Percentiles rank a stretch among this genome's conserved stretches.
These are phyloP conservation scores for Pouteria glomerata DNA, from an alignment of 148 eudicot genomes.

Conservation along the genomic window DNA sequence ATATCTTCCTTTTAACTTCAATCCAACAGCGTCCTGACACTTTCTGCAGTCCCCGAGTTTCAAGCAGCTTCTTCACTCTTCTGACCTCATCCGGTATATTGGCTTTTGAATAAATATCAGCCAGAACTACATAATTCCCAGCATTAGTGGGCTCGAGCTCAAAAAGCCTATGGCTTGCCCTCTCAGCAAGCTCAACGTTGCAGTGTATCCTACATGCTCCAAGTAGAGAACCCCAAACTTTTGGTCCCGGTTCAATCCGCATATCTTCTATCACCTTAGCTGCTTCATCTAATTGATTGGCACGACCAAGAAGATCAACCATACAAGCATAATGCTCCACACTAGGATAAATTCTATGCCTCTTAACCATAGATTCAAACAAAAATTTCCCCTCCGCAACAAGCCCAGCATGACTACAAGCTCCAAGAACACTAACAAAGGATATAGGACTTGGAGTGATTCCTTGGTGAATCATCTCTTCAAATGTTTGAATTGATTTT, in stretches of 20 bases:
- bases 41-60: conserved; percentile 61
- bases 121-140: conserved; percentile 84
- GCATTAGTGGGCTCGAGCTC: conserved; percentile 88
- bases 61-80: conserved; percentile 55
- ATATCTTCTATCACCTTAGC: conserved; percentile 57
- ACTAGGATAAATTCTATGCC: conserved; percentile 52
- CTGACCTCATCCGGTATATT: conserved; percentile 77
- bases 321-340: conserved; percentile 88
- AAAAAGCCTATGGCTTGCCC: conserved; percentile 65
- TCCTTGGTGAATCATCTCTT: conserved; percentile 58
- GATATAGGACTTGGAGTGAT: conserved; percentile 65
- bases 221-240: conserved; percentile 87
- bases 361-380: conserved; percentile 58
- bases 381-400: conserved; percentile 60
- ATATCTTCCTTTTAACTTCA: conserved; percentile 61
- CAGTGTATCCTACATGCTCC: conserved; percentile 92
- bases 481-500: conserved; percentile 52
- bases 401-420: conserved; percentile 92
- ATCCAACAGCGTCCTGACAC: conserved; percentile 84
- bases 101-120: conserved; percentile 79
- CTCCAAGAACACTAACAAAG: conserved; percentile 73
- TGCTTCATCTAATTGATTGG: conserved; percentile 77
- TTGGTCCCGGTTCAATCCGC: conserved; percentile 70
- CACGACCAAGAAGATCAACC: conserved; percentile 96
- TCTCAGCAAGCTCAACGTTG: conserved; percentile 83